These are phyloP conservation scores for Magnaporthiopsis poae DNA, from an alignment of 2,329 filamentous ascomycete species.

Conservation along the genomic window DNA sequence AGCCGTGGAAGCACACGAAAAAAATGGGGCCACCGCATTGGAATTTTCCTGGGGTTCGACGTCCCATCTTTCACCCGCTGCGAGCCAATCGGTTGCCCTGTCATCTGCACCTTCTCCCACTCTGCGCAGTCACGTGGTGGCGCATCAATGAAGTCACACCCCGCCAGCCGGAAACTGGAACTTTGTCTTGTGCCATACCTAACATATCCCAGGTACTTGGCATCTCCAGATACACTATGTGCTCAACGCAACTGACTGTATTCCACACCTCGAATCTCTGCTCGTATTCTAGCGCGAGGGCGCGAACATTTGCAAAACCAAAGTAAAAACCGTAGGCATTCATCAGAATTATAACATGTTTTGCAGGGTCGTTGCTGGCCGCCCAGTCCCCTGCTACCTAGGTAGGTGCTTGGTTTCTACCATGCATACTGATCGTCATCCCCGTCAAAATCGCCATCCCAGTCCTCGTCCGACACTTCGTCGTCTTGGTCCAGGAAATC, in stretches of 20 bases:
- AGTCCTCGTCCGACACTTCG: constrained; percentile 46
- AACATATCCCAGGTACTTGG: too few species aligned
- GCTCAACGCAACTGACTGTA: too few species aligned
- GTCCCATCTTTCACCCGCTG: not conserved
- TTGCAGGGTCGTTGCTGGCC: not conserved
- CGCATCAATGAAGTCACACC: not conserved
- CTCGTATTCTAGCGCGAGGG: too few species aligned
- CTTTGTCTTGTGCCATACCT: too few species aligned
- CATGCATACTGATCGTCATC: constrained; percentile 16
- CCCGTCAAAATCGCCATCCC: constrained; percentile 25
- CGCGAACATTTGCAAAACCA: too few species aligned
- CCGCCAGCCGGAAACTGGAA: too few species aligned
- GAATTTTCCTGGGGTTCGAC: not conserved
- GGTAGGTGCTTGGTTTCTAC: constrained; percentile 5
- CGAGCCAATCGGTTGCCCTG: not conserved
- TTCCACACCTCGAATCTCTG: too few species aligned
- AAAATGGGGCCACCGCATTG: not conserved
- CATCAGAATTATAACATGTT: too few species aligned
- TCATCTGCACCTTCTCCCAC: not conserved
- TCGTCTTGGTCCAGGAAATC: constrained; percentile 56
- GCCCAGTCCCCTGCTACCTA: not conserved
- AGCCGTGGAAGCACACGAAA: not conserved
- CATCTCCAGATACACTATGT: too few species aligned
- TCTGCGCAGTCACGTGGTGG: not conserved
- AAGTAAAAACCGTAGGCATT: too few species aligned